phyloP scores from a whole-genome alignment of 345 rosid species.

The Laguncularia racemosa region DNA sequence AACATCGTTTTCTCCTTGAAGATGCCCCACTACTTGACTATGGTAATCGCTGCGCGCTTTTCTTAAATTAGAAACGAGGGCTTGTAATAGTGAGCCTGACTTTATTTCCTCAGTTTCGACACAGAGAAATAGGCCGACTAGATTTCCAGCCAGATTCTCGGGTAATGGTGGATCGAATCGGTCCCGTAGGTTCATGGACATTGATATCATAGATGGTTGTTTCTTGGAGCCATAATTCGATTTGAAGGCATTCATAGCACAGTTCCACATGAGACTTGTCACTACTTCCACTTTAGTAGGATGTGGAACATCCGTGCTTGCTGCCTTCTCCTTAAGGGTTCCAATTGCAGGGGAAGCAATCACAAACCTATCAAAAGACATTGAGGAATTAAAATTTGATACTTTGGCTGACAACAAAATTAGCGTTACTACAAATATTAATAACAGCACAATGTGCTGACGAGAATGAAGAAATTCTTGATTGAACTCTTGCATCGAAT shows the following conservation, averaged over 20 bases:
- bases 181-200: conserved; percentile 6
- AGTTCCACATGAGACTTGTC: conserved; percentile 10
- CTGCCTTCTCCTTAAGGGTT: conserved; percentile 3
- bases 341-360: not conserved
- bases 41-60: conserved; percentile 7
- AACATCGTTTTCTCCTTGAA: conserved; percentile 2
- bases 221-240: not conserved
- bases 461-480: no score
- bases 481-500: no score
- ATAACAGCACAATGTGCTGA: no score
- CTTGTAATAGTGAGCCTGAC: not conserved
- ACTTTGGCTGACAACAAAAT: not conserved
- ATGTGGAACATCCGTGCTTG: not conserved
- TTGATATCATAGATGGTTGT: conserved; percentile 6
- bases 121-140: conserved; percentile 5
- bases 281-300: conserved; percentile 10
- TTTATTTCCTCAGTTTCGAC: conserved; percentile 5
- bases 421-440: not conserved
- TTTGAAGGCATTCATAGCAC: conserved; percentile 9
- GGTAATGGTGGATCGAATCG: conserved; percentile 5
- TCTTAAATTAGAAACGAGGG: conserved; percentile 17
- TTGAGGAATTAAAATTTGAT: not conserved
- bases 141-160: conserved; percentile 6
- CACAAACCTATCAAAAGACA: not conserved
- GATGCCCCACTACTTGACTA: conserved; percentile 5